These are phyloP conservation scores for Fomitopsis pinicola DNA, from an alignment of 1,284 basidiomycete species.

Conservation along the genomic window DNA sequence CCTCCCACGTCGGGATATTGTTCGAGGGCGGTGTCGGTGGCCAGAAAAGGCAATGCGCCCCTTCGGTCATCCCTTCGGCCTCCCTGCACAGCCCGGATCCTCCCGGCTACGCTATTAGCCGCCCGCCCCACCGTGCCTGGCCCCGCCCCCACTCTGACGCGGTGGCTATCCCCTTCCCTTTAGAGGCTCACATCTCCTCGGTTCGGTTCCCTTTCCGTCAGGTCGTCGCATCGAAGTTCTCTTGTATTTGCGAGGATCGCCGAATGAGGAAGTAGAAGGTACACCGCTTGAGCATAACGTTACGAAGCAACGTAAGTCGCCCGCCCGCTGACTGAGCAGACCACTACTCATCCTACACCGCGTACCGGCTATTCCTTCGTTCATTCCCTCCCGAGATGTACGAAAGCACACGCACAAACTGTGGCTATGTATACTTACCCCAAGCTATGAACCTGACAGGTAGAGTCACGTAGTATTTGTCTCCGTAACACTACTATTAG, in stretches of 20 bases:
- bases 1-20: background rate
- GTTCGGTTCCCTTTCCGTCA: background rate
- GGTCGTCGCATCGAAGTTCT: background rate
- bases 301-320: background rate
- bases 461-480: too few species aligned
- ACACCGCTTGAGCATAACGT: background rate
- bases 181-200: background rate
- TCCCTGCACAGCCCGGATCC: background rate
- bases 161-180: background rate
- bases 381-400: background rate
- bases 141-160: background rate
- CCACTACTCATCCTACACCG: background rate
- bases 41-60: background rate
- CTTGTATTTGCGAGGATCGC: background rate
- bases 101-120: background rate
- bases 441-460: background rate
- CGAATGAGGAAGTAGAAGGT: background rate
- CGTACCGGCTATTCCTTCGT: background rate
- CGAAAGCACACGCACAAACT: background rate
- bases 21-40: background rate
- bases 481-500: too few species aligned
- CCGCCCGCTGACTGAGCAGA: background rate
- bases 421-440: background rate
- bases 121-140: background rate
- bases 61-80: background rate